Percentiles rank a stretch among this genome's conserved stretches.
Evolutionary conservation across 768 basidiomycete genomes (phyloP).

Genomic region (Mycena capillaripes): DNA sequence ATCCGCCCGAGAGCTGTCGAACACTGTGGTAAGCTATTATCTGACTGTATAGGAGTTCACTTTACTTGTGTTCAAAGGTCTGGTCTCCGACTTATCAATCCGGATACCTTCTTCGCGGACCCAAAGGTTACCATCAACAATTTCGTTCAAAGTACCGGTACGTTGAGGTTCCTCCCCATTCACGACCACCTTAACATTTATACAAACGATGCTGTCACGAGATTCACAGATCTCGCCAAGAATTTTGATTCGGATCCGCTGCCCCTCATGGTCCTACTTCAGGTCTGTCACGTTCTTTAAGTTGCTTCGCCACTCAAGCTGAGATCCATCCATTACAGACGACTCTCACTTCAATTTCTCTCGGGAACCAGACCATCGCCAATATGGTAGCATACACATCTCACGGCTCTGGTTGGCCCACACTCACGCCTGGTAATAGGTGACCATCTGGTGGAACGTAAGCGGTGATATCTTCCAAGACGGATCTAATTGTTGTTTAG

Average conservation of each 20-base stretch:
- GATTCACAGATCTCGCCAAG: neutral
- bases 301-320: neutral
- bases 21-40: neutral
- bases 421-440: neutral
- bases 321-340: neutral
- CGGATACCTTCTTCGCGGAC: neutral
- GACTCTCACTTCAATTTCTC: neutral
- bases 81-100: neutral
- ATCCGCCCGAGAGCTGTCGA: neutral
- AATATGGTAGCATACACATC: neutral
- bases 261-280: neutral
- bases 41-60: too few species aligned
- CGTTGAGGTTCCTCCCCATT: neutral
- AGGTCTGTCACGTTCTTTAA: too few species aligned
- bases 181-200: too few species aligned
- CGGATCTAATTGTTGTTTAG: too few species aligned
- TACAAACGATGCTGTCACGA: neutral
- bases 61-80: neutral
- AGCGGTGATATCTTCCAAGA: too few species aligned
- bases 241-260: neutral
- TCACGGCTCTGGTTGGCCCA: neutral
- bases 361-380: neutral
- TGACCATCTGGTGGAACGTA: too few species aligned
- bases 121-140: neutral
- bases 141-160: neutral